Base-by-base conservation (phyloP, 2,329 filamentous ascomycete genomes). In the Trichoderma harzianum region DNA sequence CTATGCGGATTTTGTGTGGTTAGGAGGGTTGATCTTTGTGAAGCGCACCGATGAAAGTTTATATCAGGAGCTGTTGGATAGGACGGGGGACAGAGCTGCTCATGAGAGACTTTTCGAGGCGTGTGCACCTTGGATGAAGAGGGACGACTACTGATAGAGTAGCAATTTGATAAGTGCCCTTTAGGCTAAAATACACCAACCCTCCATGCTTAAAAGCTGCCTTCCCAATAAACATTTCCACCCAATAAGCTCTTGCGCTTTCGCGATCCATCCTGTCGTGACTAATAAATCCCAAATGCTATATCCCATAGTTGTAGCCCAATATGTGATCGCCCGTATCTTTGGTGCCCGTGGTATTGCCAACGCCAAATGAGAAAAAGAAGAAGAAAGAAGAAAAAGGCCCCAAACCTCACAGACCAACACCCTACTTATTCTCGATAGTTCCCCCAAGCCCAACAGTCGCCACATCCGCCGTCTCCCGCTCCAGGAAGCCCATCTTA, bases 1-100 rank as follows among this genome's bases (percentile, higher is more conserved):
- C 47, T 91, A 87, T 77, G 86, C 85, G 5, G 89, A 90, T 77
- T 87, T 92, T 70, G 82, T 89, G 2, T 86, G 89, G 76, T 85
- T 85, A 0, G 83, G 82, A 1, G 81, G 82, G 39, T 73, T 90
- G 71, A 78, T 86, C 5, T 87, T 86, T 51, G 62, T 78, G 70
- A 75, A 79, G 72, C 75, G 77, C 1, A 74, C 84, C 5, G 82
- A 81, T 6, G 76, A 80, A 5, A 80, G 80, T 2, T 70, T 78
- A 2, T 82, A 79, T 8, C 78, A 80, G 21, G 78, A 79, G 60
- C 11, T 83, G 21, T 76, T 86, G 71, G 78, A 79, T 68, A 76
- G 76, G 30, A 80, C 78, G 1, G 83, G 84, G 0, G 82, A 85
- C 43, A 71, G 73, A 8, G 76, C 78, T 55, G 75, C 79, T 26